These are phyloP conservation scores for Linum trigynum DNA, from an alignment of 345 rosid genomes.

Conservation along the genomic window DNA sequence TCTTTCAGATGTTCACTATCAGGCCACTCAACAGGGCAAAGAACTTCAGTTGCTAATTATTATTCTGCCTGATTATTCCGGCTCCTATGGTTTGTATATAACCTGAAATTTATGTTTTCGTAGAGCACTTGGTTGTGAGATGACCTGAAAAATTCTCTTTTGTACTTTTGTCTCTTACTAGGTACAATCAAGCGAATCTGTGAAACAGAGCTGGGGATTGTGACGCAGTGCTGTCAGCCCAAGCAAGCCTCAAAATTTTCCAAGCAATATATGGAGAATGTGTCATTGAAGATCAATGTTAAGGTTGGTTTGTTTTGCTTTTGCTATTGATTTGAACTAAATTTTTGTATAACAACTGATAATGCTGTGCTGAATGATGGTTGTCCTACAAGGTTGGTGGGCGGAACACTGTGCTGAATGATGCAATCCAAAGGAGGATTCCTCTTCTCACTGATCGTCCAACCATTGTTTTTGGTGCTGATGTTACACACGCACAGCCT, in stretches of 20 bases:
- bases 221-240: slow-evolving; percentile 73
- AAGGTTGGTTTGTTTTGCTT: slow-evolving; percentile 35
- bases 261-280: slow-evolving; percentile 54
- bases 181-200: slow-evolving; percentile 57
- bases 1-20: slow-evolving; percentile 28
- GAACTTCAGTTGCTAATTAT: slow-evolving; percentile 49
- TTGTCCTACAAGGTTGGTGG: slow-evolving; percentile 51
- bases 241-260: slow-evolving; percentile 25
- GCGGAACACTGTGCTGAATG: slow-evolving; percentile 49
- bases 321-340: neutral
- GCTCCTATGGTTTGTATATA: slow-evolving; percentile 47
- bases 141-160: too few species aligned
- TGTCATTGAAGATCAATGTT: slow-evolving; percentile 66
- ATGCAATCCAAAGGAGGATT: slow-evolving; percentile 41
- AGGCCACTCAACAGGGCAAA: slow-evolving; percentile 5
- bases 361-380: neutral
- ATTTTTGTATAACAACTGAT: neutral
- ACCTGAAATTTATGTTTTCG: too few species aligned
- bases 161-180: slow-evolving; percentile 9
- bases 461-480: slow-evolving; percentile 76
- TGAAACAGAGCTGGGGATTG: slow-evolving; percentile 67
- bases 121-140: too few species aligned
- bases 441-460: slow-evolving; percentile 43
- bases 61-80: slow-evolving; percentile 52
- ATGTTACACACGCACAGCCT: slow-evolving; percentile 69